A percentile compares a stretch with the other conserved stretches of the same genome.
Evolutionary conservation across 768 basidiomycete species (phyloP).

Genomic region (Russula compacta): DNA sequence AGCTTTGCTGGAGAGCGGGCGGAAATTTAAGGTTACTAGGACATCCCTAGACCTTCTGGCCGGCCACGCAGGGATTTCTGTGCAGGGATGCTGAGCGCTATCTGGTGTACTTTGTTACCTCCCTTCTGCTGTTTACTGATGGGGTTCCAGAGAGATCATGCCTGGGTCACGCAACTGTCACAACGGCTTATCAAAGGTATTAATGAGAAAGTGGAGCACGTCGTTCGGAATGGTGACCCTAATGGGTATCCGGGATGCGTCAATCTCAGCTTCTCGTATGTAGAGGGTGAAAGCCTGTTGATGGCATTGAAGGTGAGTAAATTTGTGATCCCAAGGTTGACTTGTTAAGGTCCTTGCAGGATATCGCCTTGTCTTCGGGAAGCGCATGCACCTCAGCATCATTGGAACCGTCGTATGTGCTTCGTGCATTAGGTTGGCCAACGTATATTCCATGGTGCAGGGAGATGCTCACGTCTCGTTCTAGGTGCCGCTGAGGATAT

Average conservation of each 20-base stretch:
- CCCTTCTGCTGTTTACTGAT: slow-evolving; percentile 26
- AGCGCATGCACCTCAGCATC: slow-evolving; percentile 98
- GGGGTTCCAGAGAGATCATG: slow-evolving; percentile 62
- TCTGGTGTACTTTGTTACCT: background rate
- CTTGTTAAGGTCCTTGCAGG: slow-evolving; percentile 36
- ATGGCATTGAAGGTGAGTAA: slow-evolving; percentile 88
- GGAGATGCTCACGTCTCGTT: slow-evolving; percentile 5
- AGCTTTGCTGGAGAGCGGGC: slow-evolving; percentile 24
- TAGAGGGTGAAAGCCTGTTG: slow-evolving; percentile 92
- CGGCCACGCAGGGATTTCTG: slow-evolving; percentile 55
- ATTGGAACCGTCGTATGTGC: slow-evolving; percentile 94
- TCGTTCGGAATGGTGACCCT: slow-evolving; percentile 88
- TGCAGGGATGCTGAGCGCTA: slow-evolving; percentile 93
- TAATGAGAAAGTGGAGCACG: slow-evolving; percentile 75
- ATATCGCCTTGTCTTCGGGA: slow-evolving; percentile 94
- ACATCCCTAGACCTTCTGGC: slow-evolving; percentile 33
- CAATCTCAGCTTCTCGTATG: slow-evolving; percentile 92
- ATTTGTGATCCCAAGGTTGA: background rate
- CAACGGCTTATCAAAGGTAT: slow-evolving; percentile 76
- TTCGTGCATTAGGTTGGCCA: slow-evolving; percentile 76
- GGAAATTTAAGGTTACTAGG: slow-evolving; percentile 34
- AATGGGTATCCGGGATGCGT: slow-evolving; percentile 94
- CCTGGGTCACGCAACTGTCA: slow-evolving; percentile 61
- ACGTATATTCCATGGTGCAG: background rate
- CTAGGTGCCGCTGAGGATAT: slow-evolving; percentile 93